These are phyloP conservation scores for Talinum fruticosum DNA, from an alignment of 148 eudicot genomes.

Conservation along the genomic window DNA sequence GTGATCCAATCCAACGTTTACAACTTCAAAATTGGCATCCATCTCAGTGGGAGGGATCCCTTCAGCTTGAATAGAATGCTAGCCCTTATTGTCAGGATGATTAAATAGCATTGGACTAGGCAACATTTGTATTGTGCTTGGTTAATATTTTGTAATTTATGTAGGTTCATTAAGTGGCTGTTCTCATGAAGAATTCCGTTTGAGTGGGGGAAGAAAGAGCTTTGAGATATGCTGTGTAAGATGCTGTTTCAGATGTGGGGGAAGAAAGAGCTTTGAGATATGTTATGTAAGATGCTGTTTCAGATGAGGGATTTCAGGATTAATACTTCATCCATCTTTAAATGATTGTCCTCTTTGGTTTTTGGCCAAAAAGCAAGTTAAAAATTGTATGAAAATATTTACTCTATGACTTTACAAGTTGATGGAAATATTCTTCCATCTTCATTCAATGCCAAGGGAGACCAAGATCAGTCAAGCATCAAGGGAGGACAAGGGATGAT, in stretches of 20 bases:
- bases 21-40: background rate
- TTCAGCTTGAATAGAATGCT: background rate
- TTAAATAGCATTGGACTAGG: background rate
- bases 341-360: no score
- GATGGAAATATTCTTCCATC: no score
- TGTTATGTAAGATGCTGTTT: background rate
- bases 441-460: no score
- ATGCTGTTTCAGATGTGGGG: no score
- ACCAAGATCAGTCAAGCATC: no score
- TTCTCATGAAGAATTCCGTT: background rate
- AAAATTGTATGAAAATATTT: no score
- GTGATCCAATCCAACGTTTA: constrained; percentile 8
- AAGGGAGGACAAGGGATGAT: no score
- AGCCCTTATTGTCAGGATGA: background rate
- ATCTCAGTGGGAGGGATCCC: background rate
- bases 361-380: no score
- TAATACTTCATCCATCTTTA: no score
- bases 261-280: background rate
- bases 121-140: background rate
- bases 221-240: background rate
- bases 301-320: background rate
- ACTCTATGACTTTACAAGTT: no score
- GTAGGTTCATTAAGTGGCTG: background rate
- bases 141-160: background rate
- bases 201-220: background rate